Conservation (phyloP, 2,329 filamentous ascomycete genomes). For the Xylaria sp. region DNA sequence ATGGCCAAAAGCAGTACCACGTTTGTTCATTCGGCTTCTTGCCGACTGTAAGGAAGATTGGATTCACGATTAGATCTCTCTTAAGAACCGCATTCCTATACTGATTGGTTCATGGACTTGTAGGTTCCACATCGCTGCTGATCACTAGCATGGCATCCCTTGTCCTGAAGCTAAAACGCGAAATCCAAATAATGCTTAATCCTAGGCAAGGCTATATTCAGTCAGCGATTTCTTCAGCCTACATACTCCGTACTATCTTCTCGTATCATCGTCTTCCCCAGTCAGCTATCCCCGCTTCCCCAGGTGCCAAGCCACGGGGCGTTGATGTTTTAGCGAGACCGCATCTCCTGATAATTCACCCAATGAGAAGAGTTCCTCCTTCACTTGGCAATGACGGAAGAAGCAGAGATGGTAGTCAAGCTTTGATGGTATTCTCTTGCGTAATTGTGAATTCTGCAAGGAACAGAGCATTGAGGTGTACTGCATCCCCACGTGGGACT, state of each 20-base stretch:
- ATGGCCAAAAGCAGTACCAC: not conserved
- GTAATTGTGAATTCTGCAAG: constrained; percentile 1
- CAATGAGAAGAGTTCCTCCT: constrained; percentile 5
- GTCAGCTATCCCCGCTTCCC: constrained; percentile 29
- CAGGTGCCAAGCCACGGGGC: constrained; percentile 23
- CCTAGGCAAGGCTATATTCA: not conserved
- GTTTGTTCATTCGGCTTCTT: not conserved
- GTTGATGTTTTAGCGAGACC: not conserved
- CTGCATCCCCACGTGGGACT: constrained; percentile 18
- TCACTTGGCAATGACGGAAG: constrained; percentile 6
- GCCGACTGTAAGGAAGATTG: constrained; percentile 16
- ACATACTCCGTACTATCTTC: not conserved
- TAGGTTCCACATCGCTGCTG: constrained; percentile 9
- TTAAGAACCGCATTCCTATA: constrained; percentile 26
- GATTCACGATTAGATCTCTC: constrained; percentile 20
- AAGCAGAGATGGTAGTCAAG: not conserved
- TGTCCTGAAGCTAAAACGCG: constrained; percentile 8
- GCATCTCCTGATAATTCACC: not conserved
- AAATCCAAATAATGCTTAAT: not conserved
- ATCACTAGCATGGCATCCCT: constrained; percentile 13
- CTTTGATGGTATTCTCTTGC: not conserved
- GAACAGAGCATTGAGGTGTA: constrained; percentile 4
- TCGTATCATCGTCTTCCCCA: not conserved
- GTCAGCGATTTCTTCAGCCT: not conserved
- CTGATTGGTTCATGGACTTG: constrained; percentile 13